These are phyloP conservation scores for Lotmaria passim DNA, from an alignment of 208 protist species.

Conservation along the genomic window DNA sequence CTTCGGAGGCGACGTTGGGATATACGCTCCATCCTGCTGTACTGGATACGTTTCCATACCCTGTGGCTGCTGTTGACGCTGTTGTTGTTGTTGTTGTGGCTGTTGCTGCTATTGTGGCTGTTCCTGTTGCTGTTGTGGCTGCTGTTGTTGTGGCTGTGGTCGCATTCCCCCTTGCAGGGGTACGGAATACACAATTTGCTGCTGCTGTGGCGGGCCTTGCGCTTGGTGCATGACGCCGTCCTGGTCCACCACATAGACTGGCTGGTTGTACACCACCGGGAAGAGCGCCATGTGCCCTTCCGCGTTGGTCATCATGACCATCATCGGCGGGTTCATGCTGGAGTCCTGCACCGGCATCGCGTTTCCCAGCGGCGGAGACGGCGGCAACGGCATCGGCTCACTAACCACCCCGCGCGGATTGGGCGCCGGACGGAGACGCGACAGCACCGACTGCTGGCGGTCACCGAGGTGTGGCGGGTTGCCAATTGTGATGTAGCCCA, in stretches of 20 bases:
- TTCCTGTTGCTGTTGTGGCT: neutral
- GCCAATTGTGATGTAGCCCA: neutral
- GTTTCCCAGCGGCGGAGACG: neutral
- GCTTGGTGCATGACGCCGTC: constrained; percentile 16
- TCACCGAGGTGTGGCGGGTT: neutral
- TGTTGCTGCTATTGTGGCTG: too few species aligned
- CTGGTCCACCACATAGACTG: constrained; percentile 18
- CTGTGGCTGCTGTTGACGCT: too few species aligned
- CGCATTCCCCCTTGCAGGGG: neutral
- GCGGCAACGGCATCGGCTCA: constrained; percentile 16
- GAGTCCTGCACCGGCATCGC: neutral
- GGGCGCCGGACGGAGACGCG: constrained; percentile 7
- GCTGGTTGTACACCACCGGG: constrained; percentile 33
- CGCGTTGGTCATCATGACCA: constrained; percentile 35
- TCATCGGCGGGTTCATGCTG: constrained; percentile 23
- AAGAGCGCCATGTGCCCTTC: constrained; percentile 31
- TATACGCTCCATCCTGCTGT: neutral
- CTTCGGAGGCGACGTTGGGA: neutral
- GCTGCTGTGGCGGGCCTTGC: constrained; percentile 2
- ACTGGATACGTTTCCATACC: neutral
- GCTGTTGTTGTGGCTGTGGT: constrained; percentile 7
- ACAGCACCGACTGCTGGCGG: constrained; percentile 9
- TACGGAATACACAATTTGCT: constrained; percentile 14
- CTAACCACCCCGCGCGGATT: neutral
- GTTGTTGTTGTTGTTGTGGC: too few species aligned